Evolutionary conservation across 2,329 filamentous ascomycete species (phyloP), one percentile per base, ranked within the genome.

Genomic region (Tolypocladium pustulatum): DNA sequence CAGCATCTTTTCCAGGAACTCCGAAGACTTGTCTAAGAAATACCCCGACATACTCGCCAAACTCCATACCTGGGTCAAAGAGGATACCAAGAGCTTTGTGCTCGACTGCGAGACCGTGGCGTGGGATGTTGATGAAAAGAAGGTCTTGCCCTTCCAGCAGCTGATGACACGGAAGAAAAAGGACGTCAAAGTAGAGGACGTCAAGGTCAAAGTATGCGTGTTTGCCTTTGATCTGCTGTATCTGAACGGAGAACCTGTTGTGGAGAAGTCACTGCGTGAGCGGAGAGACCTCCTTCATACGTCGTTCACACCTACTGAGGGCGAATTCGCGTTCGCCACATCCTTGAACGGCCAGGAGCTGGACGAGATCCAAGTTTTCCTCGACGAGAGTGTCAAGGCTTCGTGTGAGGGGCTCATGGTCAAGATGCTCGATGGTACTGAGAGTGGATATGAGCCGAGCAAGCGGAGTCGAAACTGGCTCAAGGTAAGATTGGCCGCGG

Each of bases 331-430:
- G 0, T 94, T 96, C 65, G 94, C 94, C 12, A 91, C 91, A 38
- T 87, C 82, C 66, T 94, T 91, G 77, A 81, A 99, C 68, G 90
- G 90, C 13, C 89, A 87, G 66, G 90, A 97, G 65, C 80, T 99
- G 4, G 93, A 97, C 57, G 90, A 96, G 68, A 99, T 99, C 58
- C 93, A 97, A 69, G 81, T 80, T 1, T 89, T 99, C 67, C 81
- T 99, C 2, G 94, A 99, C 68, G 93, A 97, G 60, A 94, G 90
- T 67, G 89, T 99, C 63, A 96, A 96, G 73, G 90, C 92, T 2
- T 95, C 91, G 0, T 99, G 94, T 69, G 94, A 99, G 77, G 94
- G 94, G 13, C 79, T 99, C 57, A 99, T 99, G 94, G 94, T 99
- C 17, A 99, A 99, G 78, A 99, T 99, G 94, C 76, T 99, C 60